phyloP scores from a whole-genome alignment of 129 eudicot species.

The Ambrosia artemisiifolia region DNA sequence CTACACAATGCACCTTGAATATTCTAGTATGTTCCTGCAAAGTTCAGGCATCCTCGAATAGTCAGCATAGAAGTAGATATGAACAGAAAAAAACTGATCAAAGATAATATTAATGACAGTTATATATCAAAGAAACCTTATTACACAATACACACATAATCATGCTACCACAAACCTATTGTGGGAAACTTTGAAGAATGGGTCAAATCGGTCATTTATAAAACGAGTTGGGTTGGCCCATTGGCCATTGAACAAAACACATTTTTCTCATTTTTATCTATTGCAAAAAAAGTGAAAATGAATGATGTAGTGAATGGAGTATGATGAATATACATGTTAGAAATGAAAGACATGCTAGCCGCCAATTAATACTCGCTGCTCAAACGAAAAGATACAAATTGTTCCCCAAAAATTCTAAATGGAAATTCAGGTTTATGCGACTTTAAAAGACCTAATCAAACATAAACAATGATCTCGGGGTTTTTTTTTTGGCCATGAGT shows the following conservation, averaged over 20 bases:
- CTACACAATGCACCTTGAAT: background rate
- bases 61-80: conserved; percentile 16
- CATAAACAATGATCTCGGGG: background rate
- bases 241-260: too few species aligned
- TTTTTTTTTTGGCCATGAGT: background rate
- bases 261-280: too few species aligned
- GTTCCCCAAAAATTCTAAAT: background rate
- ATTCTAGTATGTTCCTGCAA: conserved; percentile 7
- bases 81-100: background rate
- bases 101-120: background rate
- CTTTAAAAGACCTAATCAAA: background rate
- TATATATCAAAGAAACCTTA: background rate
- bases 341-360: background rate
- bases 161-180: background rate
- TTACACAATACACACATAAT: background rate
- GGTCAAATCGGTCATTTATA: background rate
- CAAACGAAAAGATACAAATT: background rate
- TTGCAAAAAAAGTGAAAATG: background rate
- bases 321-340: background rate
- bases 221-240: background rate
- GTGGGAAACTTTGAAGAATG: background rate
- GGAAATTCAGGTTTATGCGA: background rate
- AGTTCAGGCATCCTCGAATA: background rate
- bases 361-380: background rate
- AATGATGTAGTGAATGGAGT: background rate